These are phyloP conservation scores for Fusarium pseudonygamai DNA, from an alignment of 2,329 filamentous ascomycete genomes.

Conservation along the genomic window DNA sequence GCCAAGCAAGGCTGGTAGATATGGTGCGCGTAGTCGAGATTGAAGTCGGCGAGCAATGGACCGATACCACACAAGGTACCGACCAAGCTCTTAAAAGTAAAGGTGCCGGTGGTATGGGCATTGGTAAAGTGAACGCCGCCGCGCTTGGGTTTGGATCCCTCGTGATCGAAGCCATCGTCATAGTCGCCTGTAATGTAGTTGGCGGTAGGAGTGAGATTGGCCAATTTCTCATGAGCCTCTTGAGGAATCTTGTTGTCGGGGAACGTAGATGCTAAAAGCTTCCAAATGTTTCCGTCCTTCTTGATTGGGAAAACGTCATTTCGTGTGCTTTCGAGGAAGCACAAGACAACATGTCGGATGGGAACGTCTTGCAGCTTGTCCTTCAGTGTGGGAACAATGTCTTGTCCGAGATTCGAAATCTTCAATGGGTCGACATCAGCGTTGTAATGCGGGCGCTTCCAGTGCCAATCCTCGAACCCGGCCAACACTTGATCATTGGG, in stretches of 20 bases:
- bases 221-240: conserved; percentile 41
- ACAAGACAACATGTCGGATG: conserved; percentile 54
- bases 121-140: conserved; percentile 54
- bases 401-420: conserved; percentile 50
- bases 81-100: conserved; percentile 55
- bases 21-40: conserved; percentile 52
- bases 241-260: conserved; percentile 46
- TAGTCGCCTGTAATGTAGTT: conserved; percentile 50
- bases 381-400: conserved; percentile 41
- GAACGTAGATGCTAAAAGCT: conserved; percentile 45
- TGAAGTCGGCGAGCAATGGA: conserved; percentile 54
- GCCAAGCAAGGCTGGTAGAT: conserved; percentile 58
- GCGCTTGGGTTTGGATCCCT: conserved; percentile 27
- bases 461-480: conserved; percentile 46
- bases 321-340: conserved; percentile 57
- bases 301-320: conserved; percentile 58
- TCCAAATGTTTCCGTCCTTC: conserved; percentile 50
- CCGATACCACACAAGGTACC: conserved; percentile 55
- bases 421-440: conserved; percentile 52
- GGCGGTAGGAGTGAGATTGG: conserved; percentile 46
- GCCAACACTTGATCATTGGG: conserved; percentile 31
- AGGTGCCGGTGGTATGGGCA: conserved; percentile 53
- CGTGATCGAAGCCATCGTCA: conserved; percentile 46
- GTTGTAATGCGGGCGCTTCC: conserved; percentile 47
- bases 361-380: conserved; percentile 43